phyloP scores from a whole-genome alignment of 352 stramenopile genomes.

The Globisporangium irregulare region DNA sequence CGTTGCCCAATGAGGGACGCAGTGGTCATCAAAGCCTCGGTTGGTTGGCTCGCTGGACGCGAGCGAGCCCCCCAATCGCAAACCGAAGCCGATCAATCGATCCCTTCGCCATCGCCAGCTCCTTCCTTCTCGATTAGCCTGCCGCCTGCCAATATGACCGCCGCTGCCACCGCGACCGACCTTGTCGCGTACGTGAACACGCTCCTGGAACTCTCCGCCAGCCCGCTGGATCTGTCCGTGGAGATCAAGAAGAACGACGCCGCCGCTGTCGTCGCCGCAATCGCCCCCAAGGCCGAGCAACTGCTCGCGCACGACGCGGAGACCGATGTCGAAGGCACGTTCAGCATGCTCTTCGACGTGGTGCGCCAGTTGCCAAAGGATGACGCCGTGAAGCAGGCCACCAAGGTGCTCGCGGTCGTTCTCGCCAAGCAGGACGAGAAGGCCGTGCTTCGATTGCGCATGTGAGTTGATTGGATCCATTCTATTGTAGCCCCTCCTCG shows the following conservation, averaged over 20 bases:
- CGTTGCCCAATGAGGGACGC: background rate
- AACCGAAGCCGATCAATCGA: background rate
- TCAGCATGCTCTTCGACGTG: conserved; percentile 67
- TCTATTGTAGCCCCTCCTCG: background rate
- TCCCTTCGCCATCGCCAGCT: background rate
- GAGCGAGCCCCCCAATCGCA: background rate
- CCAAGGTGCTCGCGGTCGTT: conserved; percentile 49
- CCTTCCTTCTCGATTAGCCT: background rate
- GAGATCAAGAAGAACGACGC: conserved; percentile 71
- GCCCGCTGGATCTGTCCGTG: conserved; percentile 36
- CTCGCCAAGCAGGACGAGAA: conserved; percentile 49
- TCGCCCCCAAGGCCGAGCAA: conserved; percentile 47
- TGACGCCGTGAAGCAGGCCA: conserved; percentile 29
- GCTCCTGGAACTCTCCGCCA: conserved; percentile 47
- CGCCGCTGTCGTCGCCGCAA: conserved; percentile 40
- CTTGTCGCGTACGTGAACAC: conserved; percentile 80
- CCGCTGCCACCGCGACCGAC: conserved; percentile 34
- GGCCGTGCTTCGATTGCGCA: conserved; percentile 63
- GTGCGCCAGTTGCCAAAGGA: conserved; percentile 33
- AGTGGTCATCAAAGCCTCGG: conserved; percentile 4
- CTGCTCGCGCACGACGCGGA: conserved; percentile 67
- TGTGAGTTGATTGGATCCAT: conserved; percentile 30
- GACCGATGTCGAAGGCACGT: conserved; percentile 74
- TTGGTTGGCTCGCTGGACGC: conserved; percentile 9
- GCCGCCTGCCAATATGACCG: background rate